Evolutionary conservation across 1,284 basidiomycete species (phyloP), one percentile per base, ranked within the genome.

Genomic region (Microbotryomycetes sp.): DNA sequence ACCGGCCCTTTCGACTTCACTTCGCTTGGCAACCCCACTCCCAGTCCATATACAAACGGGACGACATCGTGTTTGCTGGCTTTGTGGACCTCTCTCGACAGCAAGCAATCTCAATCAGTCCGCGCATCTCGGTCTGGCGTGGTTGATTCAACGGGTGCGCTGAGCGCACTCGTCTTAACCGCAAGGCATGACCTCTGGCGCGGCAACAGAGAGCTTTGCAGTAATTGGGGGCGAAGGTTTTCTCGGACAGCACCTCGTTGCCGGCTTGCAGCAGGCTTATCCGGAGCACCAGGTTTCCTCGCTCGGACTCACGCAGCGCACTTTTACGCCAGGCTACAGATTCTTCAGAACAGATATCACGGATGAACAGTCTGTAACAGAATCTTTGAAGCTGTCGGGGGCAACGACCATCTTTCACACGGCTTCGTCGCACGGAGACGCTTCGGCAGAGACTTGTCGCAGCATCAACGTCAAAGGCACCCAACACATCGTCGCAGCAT

Each of bases 401-500:
- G 82, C 89, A 47, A 91, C 88, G 1, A 88, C 88, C 68, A 88
- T 97, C 64, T 91, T 97, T 69, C 94, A 98, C 76, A 97, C 93
- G 11, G 94, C 92, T 23, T 94, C 91, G 4, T 94, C 94, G 1
- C 72, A 75, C 1, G 83, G 57, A 6, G 86, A 84, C 31, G 77
- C 87, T 54, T 72, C 84, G 78, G 63, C 81, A 4, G 84, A 85
- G 3, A 75, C 97, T 21, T 96, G 91, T 79, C 85, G 85, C 77
- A 88, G 86, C 74, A 93, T 98, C 71, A 98, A 98, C 73, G 89
- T 98, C 9, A 84, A 87, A 28, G 96, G 96, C 26, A 97, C 94
- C 0, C 81, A 83, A 66, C 85, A 86, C 18, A 82, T 97, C 51
- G 86, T 99, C 71, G 82, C 85, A 23, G 89, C 89, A 11, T 88